Base-by-base conservation (phyloP, 345 rosid genomes). In the Camelina sativa region DNA sequence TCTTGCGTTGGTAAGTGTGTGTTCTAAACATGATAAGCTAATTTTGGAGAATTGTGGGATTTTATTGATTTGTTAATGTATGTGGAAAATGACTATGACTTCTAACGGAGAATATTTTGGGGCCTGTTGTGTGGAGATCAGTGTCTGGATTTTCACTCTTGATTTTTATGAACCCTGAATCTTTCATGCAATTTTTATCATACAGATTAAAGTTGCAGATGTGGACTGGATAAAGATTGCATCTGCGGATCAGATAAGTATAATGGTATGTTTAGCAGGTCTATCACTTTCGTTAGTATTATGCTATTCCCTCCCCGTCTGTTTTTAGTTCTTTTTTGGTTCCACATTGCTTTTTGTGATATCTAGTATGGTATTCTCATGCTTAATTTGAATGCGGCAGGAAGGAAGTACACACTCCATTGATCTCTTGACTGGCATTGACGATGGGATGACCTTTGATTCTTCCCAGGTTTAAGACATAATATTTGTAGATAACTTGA, bases 141-240 rank as follows among this genome's bases (percentile, higher is more conserved):
- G 19, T 46, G 30, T 25, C 17, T 71, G 15, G 7, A 32, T 71
- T 72, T 11, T 28, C 63, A 9, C 54, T 72, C 12, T 40, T 40
- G 41, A 7, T 37, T 61, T 68, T 54, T n/a, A 51, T 41, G 40
- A 69, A 67, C 34, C 43, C 43, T 70, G 51, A 65, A 60, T 41
- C 59, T 73, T 60, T 53, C 65, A 73, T 77, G 47, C 17, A 62
- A 37, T 38, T 66, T 54, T 54, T 81, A 54, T 72, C 64, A 54
- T 77, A 19, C 93, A 94, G 98, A 90, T 87, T 76, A 90, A 83
- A 82, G 97, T 94, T 75, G 92, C 91, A 53, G 97, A 91, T 77
- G 75, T 94, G 41, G 97, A 89, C 79, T 94, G 98, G 98, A 87
- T 94, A 76, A 91, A 88, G 81, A 88, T 94, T 73, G 78, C 80